Evolutionary conservation across 306 rosid species (phyloP), one percentile per base, ranked within the genome.

Genomic region (Lathyrus oleraceus): DNA sequence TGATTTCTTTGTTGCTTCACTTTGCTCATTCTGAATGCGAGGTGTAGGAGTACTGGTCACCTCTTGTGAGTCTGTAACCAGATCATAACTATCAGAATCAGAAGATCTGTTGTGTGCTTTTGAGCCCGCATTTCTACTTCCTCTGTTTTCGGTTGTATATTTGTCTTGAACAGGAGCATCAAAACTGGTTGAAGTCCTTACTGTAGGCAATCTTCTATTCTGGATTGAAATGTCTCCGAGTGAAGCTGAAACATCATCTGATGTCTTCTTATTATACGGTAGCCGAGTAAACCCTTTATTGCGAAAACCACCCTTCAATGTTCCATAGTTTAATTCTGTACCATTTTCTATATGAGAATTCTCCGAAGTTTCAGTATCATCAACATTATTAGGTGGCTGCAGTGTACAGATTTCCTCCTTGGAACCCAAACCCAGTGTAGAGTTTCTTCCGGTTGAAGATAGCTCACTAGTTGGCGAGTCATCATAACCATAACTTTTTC

Each of bases 261-360:
- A 68, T 63, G 73, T 53, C 58, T 71, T 80, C 74, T 73, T 86
- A 49, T 40, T 30, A 83, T 84, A 81, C 10, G 83, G 83, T 8
- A 90, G 88, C 57, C 39, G 80, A 61, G 56, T 80, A 36, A 49
- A 53, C 74, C 85, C 88, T 81, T 82, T 91, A 64, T 91, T 88
- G 73, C 96, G 92, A 67, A 89, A 40, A 65, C 99, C 99, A 49
- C 99, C 99, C 68, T 61, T 94, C 88, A 94, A 75, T 1, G 67
- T 61, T 73, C 88, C 91, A 35, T 78, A 87, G 62, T 42, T 82
- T 70, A 94, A 81, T 77, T 83, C 95, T 62, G 43, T 78, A 27
- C 20, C 81, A 65, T 76, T 62, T 63, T 74, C 91, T 43, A 58
- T 54, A 35, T 15, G 74, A 58, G 82, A 74, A 52, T 71, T 84